A percentile compares a stretch with the other conserved stretches of the same genome.
Evolutionary conservation across 495 filamentous ascomycete species (phyloP).

Genomic region (Pyrenopolyporus hunteri): DNA sequence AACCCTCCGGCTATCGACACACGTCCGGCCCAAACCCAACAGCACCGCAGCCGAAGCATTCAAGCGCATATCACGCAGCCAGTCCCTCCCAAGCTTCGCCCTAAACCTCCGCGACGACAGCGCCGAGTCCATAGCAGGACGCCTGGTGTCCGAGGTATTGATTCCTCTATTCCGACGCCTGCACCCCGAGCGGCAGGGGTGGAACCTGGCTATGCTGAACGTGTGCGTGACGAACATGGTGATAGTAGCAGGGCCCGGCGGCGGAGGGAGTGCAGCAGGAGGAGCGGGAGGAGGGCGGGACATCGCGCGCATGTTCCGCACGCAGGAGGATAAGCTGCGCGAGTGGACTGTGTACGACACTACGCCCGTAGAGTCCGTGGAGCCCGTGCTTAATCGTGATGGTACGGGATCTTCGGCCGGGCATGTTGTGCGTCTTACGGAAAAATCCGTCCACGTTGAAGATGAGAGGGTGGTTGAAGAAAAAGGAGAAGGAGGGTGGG

Average conservation of each 20-base stretch:
- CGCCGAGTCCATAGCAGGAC: constrained; percentile 64
- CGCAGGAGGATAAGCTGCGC: constrained; percentile 67
- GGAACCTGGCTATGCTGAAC: constrained; percentile 84
- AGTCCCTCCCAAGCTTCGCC: constrained; percentile 69
- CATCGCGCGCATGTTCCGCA: constrained; percentile 72
- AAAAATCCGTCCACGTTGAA: constrained; percentile 6
- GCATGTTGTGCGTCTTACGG: background rate
- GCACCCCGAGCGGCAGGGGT: constrained; percentile 70
- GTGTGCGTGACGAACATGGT: constrained; percentile 87
- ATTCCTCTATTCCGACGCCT: constrained; percentile 75
- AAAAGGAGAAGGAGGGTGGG: constrained; percentile 15
- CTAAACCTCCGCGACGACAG: constrained; percentile 63
- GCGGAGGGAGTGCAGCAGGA: constrained; percentile 32
- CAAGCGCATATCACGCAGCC: constrained; percentile 72
- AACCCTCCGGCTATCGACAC: constrained; percentile 79
- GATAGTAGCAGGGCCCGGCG: constrained; percentile 58
- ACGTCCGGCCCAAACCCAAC: constrained; percentile 63
- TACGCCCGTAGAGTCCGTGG: constrained; percentile 4
- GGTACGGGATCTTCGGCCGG: background rate
- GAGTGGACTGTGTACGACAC: constrained; percentile 65
- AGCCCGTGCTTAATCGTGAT: background rate
- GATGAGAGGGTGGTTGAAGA: constrained; percentile 7
- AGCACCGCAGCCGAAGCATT: constrained; percentile 44
- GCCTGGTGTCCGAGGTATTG: constrained; percentile 70
- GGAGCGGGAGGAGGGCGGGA: constrained; percentile 54